Evolutionary conservation across 2,329 filamentous ascomycete genomes (phyloP), one percentile per base, ranked within the genome.

Genomic region (Chrysoporthe cubensis): DNA sequence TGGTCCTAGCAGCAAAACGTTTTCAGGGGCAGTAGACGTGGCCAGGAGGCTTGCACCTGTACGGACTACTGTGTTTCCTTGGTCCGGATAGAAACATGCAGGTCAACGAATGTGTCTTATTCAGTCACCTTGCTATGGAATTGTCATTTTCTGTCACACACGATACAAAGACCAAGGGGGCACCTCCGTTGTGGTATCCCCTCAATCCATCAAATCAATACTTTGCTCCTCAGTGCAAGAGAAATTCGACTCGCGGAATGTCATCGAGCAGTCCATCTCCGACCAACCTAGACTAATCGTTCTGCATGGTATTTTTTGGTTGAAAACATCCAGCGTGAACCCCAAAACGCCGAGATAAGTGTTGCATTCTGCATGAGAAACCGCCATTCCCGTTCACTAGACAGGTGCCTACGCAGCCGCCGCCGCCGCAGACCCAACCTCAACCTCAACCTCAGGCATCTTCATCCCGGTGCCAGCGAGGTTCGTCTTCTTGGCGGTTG

Each of bases 401-500:
- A 18, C 1, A 18, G 14, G 21, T 6, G 1, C 37, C 34, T 60
- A 70, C 14, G 69, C 69, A 44, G 69, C 65, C 11, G 76, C 71
- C 1, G 75, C 68, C n/a, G 72, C 71, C 42, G 75, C 71, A 21
- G 74, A 68, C 52, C 76, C 70, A 34, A 81, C 78, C 67, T 84
- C 82, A 34, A 81, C 78, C 67, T 84, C 82, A 72, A 84, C 80
- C 34, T 87, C 80, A 54, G 91, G 89, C 75, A 94, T 84, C 73
- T 89, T 84, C 62, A 88, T 86, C 65, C 84, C 88, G 37, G 91
- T 94, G 73, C 93, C 92, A 66, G 90, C 89, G 13, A 97, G 86
- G 76, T 94, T 88, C 50, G 93, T 96, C 67, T 84, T 77, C 75
- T 88, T 87, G 46, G 88, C 88, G 71, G 91, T 89, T 68, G 93